These are phyloP conservation scores for Sporothrix humicola DNA, from an alignment of 2,329 filamentous ascomycete species.

Conservation along the genomic window DNA sequence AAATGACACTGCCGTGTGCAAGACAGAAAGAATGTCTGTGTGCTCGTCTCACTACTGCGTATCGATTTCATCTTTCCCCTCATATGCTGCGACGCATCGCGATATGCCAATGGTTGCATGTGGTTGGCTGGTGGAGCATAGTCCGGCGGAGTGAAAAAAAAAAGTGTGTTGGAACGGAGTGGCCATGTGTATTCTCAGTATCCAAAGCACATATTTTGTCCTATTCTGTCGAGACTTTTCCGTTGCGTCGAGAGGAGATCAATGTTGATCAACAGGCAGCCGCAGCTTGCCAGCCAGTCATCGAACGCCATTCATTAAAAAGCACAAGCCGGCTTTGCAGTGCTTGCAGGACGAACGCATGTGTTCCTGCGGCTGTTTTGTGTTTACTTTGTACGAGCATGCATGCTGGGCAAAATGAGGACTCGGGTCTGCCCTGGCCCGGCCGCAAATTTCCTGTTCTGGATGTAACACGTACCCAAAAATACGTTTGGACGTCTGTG, in stretches of 20 bases:
- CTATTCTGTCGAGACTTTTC: background rate
- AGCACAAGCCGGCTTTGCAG: background rate
- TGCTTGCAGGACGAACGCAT: background rate
- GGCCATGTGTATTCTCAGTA: too few species aligned
- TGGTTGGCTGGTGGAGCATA: background rate
- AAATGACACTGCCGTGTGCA: background rate
- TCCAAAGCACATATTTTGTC: background rate
- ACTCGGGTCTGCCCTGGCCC: background rate
- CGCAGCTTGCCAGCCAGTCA: background rate
- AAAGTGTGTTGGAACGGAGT: background rate
- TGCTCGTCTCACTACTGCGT: background rate
- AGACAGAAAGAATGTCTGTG: too few species aligned
- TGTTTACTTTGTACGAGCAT: background rate
- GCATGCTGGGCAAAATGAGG: background rate
- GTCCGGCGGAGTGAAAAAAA: background rate
- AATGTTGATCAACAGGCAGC: constrained; percentile 2
- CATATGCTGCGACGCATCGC: background rate
- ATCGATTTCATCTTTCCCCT: background rate
- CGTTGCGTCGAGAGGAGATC: background rate
- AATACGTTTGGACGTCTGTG: too few species aligned
- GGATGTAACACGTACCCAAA: background rate
- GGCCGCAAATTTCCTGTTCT: background rate
- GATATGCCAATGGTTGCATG: background rate
- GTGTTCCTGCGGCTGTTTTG: background rate
- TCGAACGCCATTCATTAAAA: background rate